Conservation (phyloP, 768 basidiomycete species). For the Paxillus rubicundulus region DNA sequence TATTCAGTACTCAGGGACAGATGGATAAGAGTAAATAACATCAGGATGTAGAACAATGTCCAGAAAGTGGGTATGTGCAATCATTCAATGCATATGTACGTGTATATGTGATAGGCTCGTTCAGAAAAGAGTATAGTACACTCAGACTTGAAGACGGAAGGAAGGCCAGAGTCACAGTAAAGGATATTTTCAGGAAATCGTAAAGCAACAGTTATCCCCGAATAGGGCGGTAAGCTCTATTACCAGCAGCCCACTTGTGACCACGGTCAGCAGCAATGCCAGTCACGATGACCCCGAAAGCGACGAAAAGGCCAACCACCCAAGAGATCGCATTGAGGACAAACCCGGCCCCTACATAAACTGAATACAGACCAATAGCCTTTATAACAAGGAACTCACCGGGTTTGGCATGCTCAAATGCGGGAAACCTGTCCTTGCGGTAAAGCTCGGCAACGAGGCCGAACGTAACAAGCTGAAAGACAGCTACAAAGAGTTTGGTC, state of each 20-base stretch:
- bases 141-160: neutral
- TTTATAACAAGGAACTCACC: slow-evolving; percentile 42
- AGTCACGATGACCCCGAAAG: slow-evolving; percentile 54
- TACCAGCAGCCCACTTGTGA: slow-evolving; percentile 74
- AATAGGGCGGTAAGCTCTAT: slow-evolving; percentile 55
- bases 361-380: slow-evolving; percentile 1
- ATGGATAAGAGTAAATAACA: neutral
- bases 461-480: slow-evolving; percentile 61
- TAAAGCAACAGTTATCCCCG: slow-evolving; percentile 5
- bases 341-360: slow-evolving; percentile 54
- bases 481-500: slow-evolving; percentile 35
- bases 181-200: neutral
- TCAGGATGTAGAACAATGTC: neutral
- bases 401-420: slow-evolving; percentile 56
- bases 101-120: neutral
- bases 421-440: slow-evolving; percentile 40
- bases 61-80: neutral
- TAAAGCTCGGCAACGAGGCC: slow-evolving; percentile 63
- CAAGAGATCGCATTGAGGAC: slow-evolving; percentile 60
- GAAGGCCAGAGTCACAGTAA: neutral
- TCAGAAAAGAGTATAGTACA: neutral
- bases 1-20: too few relatives aligned
- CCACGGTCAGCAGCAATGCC: slow-evolving; percentile 51
- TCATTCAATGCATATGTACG: neutral
- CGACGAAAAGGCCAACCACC: slow-evolving; percentile 52